Percentiles rank a stretch among this genome's conserved stretches.
These are phyloP conservation scores for Gynandropsis gynandra DNA, from an alignment of 345 rosid species.

Conservation along the genomic window DNA sequence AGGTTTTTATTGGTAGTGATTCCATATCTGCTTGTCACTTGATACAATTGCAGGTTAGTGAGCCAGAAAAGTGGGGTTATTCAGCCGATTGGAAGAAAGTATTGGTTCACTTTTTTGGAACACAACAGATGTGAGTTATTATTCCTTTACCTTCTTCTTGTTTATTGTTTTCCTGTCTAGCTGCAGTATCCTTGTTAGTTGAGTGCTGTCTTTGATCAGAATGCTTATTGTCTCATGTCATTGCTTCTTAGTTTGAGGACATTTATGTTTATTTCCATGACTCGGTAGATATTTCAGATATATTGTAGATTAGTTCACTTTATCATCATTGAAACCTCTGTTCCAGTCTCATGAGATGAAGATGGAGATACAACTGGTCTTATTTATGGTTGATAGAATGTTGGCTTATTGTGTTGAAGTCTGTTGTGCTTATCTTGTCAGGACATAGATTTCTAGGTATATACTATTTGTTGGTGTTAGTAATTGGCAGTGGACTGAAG, in stretches of 20 bases:
- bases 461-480: background rate
- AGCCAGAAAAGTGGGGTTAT: conserved; percentile 94
- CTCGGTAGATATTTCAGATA: background rate
- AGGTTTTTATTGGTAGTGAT: conserved; percentile 3
- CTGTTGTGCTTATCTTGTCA: background rate
- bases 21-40: conserved; percentile 19
- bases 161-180: background rate
- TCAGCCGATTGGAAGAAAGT: conserved; percentile 87
- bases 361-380: background rate
- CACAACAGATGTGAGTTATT: conserved; percentile 88
- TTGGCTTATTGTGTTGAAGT: background rate
- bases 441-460: background rate
- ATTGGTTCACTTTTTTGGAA: conserved; percentile 88
- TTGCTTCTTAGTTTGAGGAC: background rate
- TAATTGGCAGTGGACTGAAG: background rate
- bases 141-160: conserved; percentile 1
- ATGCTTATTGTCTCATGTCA: background rate
- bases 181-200: background rate
- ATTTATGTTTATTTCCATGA: background rate
- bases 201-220: conserved; percentile 6
- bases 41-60: conserved; percentile 62
- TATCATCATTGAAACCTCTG: background rate
- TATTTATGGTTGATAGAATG: background rate
- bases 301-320: conserved; percentile 1
- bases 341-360: background rate